Conservation (phyloP, 2,329 filamentous ascomycete genomes). For the Biscogniauxia sp. region DNA sequence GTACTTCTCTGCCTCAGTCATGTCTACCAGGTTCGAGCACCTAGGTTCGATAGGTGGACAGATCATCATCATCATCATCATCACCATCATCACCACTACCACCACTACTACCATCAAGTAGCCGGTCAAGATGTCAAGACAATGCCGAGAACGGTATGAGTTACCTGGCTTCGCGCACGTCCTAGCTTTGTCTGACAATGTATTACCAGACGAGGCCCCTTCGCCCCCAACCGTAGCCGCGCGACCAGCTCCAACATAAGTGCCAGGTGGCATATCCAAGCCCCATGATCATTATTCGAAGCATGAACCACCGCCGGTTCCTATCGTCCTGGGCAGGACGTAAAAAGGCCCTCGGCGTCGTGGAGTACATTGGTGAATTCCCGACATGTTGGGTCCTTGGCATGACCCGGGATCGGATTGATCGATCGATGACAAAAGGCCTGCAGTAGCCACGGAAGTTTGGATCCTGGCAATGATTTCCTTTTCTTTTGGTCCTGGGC, state of each 20-base stretch:
- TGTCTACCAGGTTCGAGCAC: no score
- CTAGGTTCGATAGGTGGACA: no score
- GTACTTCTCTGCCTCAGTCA: background rate
- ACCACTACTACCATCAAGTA: no score
- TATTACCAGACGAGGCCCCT: background rate
- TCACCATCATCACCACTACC: no score
- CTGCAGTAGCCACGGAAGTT: constrained; percentile 8
- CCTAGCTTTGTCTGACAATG: background rate
- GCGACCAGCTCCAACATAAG: no score
- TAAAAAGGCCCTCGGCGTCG: constrained; percentile 35
- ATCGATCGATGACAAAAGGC: constrained; percentile 6
- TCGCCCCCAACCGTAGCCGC: background rate
- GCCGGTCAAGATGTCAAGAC: no score
- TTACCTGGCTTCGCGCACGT: no score
- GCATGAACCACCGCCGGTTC: background rate
- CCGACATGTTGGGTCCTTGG: constrained; percentile 14
- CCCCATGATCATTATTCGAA: background rate
- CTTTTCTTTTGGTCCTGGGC: constrained; percentile 22
- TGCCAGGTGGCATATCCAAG: no score
- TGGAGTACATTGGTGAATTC: constrained; percentile 18
- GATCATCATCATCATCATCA: no score
- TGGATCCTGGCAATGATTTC: constrained; percentile 1
- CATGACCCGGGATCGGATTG: constrained; percentile 1
- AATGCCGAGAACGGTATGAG: no score
- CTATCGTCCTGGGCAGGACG: constrained; percentile 41